Evolutionary conservation across 441 rosid genomes (phyloP), one percentile per base, ranked within the genome.

Genomic region (Bocquillonia castaneifolia): DNA sequence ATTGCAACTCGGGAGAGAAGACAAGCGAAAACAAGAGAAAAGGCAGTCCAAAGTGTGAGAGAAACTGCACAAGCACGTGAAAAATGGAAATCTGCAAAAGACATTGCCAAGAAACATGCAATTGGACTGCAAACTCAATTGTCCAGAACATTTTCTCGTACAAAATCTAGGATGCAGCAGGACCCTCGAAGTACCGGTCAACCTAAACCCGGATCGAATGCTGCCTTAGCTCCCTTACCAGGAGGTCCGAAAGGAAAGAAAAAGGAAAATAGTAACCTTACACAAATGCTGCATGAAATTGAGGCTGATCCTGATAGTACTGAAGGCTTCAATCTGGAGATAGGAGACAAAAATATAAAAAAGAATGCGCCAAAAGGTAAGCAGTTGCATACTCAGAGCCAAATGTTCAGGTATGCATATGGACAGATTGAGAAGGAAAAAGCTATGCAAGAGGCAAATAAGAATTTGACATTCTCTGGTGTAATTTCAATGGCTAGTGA

Each of bases 401-500:
- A 92, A 79, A 90, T 92, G 86, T 92, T 89, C 72, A 83, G 90
- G 76, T 95, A 95, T 45, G 98, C 99, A 12, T 95, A 95, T 74
- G 95, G 85, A 22, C 98, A 94, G 79, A 83, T 92, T 2, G 99
- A 94, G 84, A 92, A 81, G 81, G 99, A 94, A 72, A 94, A 94
- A 58, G 94, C 92, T n/a, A 63, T 86, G 82, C 92, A 91, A 70
- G 93, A 92, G 78, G 84, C 88, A 74, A 81, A 88, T 78, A 82
- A 87, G 80, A 82, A 94, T 78, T 78, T 94, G 78, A 90, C 98
- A 63, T 92, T 84, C 83, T 88, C 98, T 2, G 97, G 99, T 67
- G 86, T 95, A 18, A 85, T 95, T 52, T 84, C 91, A 22, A 90
- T 92, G 96, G 93, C 95, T 71, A 79, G 75, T 67, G 95, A 89